Evolutionary conservation across 2,329 filamentous ascomycete species (phyloP).

Genomic region (Phyllosticta citriasiana): DNA sequence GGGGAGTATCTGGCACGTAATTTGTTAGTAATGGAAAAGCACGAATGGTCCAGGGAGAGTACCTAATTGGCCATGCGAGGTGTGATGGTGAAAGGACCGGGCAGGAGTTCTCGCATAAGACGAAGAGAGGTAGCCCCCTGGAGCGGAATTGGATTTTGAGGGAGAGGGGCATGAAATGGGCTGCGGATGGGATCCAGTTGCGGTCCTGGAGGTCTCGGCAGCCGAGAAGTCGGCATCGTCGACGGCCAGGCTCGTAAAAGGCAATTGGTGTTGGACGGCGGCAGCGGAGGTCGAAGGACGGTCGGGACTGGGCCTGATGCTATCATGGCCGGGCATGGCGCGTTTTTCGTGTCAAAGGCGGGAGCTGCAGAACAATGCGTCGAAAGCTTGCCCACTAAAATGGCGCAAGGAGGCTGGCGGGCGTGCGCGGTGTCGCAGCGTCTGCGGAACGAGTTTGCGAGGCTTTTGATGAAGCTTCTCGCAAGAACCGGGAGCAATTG

Average conservation of each 20-base stretch:
- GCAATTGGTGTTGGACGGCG: conserved; percentile 6
- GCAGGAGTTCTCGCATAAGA: conserved; percentile 45
- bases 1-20: conserved; percentile 52
- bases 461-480: not conserved
- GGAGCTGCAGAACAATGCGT: conserved; percentile 1
- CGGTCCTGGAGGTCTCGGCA: conserved; percentile 1
- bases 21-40: conserved; percentile 1
- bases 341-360: not conserved
- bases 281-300: not conserved
- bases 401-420: conserved; percentile 4
- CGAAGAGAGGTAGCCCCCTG: conserved; percentile 12
- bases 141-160: conserved; percentile 2
- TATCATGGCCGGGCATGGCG: conserved; percentile 3
- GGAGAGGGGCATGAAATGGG: conserved; percentile 3
- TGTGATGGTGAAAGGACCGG: conserved; percentile 61
- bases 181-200: not conserved
- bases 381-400: conserved; percentile 1
- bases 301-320: not conserved
- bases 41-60: conserved; percentile 14
- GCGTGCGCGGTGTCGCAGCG: conserved; percentile 1
- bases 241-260: conserved; percentile 9
- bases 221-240: conserved; percentile 9
- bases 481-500: not conserved
- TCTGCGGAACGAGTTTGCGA: conserved; percentile 3
- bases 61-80: conserved; percentile 52